These are phyloP conservation scores for Crotalaria pallida DNA, from an alignment of 306 rosid genomes.

Conservation along the genomic window DNA sequence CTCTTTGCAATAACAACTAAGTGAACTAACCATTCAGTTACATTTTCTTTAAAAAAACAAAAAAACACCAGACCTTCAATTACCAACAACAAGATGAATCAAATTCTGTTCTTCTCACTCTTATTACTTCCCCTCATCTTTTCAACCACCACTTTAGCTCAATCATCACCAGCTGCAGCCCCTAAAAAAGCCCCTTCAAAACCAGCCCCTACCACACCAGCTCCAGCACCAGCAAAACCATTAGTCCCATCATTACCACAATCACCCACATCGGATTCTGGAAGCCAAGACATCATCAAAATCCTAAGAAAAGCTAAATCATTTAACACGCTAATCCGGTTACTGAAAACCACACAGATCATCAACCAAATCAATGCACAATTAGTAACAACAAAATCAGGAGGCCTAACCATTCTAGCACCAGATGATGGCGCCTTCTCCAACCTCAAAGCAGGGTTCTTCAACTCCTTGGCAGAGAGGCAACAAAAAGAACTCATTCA, in stretches of 20 bases:
- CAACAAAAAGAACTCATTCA: constrained; percentile 50
- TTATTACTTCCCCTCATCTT: constrained; percentile 13
- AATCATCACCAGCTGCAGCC: constrained; percentile 41
- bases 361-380: constrained; percentile 47
- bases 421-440: constrained; percentile 55
- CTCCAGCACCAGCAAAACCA: constrained; percentile 32
- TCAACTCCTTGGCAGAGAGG: constrained; percentile 41
- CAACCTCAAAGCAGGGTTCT: constrained; percentile 49
- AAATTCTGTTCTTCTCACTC: constrained; percentile 23
- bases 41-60: background rate
- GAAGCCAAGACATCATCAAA: constrained; percentile 41
- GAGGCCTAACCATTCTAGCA: constrained; percentile 50
- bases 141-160: constrained; percentile 28
- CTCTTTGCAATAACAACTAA: background rate
- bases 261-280: constrained; percentile 14
- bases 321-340: constrained; percentile 46
- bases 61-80: background rate
- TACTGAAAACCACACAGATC: constrained; percentile 55
- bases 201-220: constrained; percentile 13
- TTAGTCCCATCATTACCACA: constrained; percentile 36
- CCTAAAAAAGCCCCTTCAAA: constrained; percentile 32
- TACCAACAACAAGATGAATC: constrained; percentile 20
- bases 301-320: constrained; percentile 53
- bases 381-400: constrained; percentile 38
- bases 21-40: background rate